Evolutionary conservation across 106 monocot genomes (phyloP), one percentile per base, ranked within the genome.

Genomic region (Phalaenopsis equestris): DNA sequence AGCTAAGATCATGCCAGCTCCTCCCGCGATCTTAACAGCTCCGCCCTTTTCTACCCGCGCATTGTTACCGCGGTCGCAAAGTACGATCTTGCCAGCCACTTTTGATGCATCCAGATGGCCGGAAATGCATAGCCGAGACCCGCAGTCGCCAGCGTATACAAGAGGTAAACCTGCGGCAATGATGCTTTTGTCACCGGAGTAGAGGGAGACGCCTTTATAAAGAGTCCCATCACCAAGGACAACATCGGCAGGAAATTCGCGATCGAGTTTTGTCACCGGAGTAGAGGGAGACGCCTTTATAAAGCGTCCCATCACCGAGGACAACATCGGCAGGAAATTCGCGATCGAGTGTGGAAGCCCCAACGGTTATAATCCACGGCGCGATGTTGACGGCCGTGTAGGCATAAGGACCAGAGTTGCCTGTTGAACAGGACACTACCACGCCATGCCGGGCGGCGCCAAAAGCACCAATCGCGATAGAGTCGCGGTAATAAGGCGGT

Each of bases 281-380:
- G 77, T 92, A 98, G 17, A 98, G 89, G 10, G 97, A 98, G 14
- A 92, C 89, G 19, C 97, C 94, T 1, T 72, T 73, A 57, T 85
- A 79, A 6, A 78, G 61, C 16, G 61, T 78, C 12, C 94, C 89
- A 67, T 91, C 85, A 0, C 94, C 94, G 56, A 94, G 88, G 5
- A 85, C 42, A 0, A 87, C 98, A 42, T 99, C 92, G 11, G 98
- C 94, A 0, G 94, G 94, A 73, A 92, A 98, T 23, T 94, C 90
- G 3, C 94, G 77, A 52, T 98, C 90, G 23, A 94, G 75, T 21
- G 91, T 94, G n/a, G 94, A 94, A 0, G 94, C 98, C 0, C 98
- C 98, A 8, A 98, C 98, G 12, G 98, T 98, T 8, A 98, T 81
- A 10, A 98, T 90, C 98, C 98, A 98, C 11, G 98, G 98, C 1